Conservation (phyloP, 495 filamentous ascomycete species). For the Trichocladium uniseriatum region DNA sequence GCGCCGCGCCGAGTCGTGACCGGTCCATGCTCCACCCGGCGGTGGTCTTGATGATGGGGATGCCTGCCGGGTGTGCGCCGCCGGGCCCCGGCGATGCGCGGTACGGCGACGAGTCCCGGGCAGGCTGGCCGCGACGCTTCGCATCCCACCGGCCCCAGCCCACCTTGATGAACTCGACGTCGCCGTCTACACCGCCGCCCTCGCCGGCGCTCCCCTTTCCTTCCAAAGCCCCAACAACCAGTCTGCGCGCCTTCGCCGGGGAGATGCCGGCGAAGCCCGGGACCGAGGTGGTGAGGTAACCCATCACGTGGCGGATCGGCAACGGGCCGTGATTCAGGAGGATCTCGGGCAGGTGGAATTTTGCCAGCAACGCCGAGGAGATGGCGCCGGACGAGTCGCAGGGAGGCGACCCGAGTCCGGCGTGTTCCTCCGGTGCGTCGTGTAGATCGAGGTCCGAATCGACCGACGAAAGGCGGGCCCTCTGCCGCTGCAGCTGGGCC, state of each 20-base stretch:
- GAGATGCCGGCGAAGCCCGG: constrained; percentile 89
- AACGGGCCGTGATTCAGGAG: constrained; percentile 80
- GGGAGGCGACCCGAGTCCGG: constrained; percentile 39
- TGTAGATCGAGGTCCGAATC: constrained; percentile 85
- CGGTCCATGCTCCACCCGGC: constrained; percentile 38
- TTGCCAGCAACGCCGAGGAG: constrained; percentile 77
- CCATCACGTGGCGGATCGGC: constrained; percentile 91
- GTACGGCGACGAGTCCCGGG: constrained; percentile 41
- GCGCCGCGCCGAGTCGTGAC: constrained; percentile 34
- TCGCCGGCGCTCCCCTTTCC: constrained; percentile 55
- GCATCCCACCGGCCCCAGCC: constrained; percentile 98
- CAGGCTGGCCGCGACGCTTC: constrained; percentile 55
- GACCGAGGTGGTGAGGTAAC: constrained; percentile 81
- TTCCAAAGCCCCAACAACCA: constrained; percentile 79
- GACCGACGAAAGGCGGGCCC: constrained; percentile 54
- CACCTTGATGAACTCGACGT: constrained; percentile 89
- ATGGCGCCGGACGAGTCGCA: constrained; percentile 74
- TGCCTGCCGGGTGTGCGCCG: constrained; percentile 44
- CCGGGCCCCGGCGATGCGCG: constrained; percentile 29
- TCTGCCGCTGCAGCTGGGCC: constrained; percentile 41
- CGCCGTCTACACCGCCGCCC: constrained; percentile 57
- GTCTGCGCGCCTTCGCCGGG: constrained; percentile 79
- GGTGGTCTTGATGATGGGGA: constrained; percentile 58
- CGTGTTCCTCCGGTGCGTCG: constrained; percentile 56
- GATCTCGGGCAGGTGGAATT: constrained; percentile 85